Conservation (phyloP, 306 rosid genomes). For the Lotus japonicus region DNA sequence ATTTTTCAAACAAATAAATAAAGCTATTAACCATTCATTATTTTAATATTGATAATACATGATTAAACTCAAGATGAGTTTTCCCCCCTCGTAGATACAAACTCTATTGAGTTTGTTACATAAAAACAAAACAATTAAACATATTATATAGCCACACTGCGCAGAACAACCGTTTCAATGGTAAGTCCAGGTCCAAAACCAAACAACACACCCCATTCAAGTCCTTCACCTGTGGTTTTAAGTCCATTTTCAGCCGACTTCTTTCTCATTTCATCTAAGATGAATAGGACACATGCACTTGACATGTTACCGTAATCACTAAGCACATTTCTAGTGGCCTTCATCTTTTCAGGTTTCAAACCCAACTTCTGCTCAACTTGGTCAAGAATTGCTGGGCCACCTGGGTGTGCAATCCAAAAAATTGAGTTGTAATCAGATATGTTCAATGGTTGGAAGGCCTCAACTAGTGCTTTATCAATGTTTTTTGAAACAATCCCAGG, state of each 20-base stretch:
- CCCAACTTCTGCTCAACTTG: constrained; percentile 15
- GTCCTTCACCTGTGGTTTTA: constrained; percentile 24
- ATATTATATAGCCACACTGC: constrained; percentile 29
- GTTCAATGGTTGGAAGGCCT: constrained; percentile 14
- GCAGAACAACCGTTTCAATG: constrained; percentile 59
- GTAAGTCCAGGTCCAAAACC: constrained; percentile 79
- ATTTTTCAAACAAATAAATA: too few relatives aligned
- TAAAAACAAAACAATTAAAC: not conserved
- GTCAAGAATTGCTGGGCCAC: constrained; percentile 24
- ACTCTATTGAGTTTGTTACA: not conserved
- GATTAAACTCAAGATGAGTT: not conserved
- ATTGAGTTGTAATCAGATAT: constrained; percentile 29
- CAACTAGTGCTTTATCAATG: constrained; percentile 5
- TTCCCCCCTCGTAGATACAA: not conserved
- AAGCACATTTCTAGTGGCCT: constrained; percentile 36
- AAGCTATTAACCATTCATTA: too few relatives aligned
- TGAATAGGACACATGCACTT: constrained; percentile 66
- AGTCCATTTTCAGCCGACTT: constrained; percentile 38
- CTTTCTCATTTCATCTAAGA: constrained; percentile 59
- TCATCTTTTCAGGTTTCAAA: constrained; percentile 21
- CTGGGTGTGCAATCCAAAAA: constrained; percentile 30
- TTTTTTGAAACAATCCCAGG: constrained; percentile 26
- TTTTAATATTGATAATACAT: too few relatives aligned
- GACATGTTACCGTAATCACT: constrained; percentile 75
- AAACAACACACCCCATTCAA: constrained; percentile 66